Percentiles rank a stretch among this genome's conserved stretches.
Conservation (phyloP, 179 eudicot species). For the Silene vulgaris region DNA sequence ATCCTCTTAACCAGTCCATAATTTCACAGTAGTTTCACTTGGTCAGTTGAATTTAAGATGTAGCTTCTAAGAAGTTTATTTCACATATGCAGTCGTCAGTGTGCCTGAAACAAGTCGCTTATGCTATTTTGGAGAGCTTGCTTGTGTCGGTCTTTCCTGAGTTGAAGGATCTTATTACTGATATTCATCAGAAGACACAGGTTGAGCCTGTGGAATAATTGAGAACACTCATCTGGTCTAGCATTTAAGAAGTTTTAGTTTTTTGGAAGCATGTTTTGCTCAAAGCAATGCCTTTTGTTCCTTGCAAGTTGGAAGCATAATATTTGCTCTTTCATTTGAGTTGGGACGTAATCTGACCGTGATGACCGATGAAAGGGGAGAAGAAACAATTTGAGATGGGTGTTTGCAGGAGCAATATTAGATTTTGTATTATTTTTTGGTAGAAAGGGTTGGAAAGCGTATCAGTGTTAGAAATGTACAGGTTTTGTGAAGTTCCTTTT, state of each 20-base stretch:
- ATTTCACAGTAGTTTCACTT: background rate
- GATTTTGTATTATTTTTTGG: background rate
- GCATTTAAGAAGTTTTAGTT: slow-evolving; percentile 3
- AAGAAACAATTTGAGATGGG: background rate
- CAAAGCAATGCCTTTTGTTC: slow-evolving; percentile 7
- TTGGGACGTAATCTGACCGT: slow-evolving; percentile 1
- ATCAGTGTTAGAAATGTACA: slow-evolving; percentile 22
- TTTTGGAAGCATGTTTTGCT: slow-evolving; percentile 11
- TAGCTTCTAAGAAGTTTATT: background rate
- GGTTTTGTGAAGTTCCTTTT: slow-evolving; percentile 28
- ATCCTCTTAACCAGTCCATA: background rate
- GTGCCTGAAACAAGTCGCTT: slow-evolving; percentile 87
- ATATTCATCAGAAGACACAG: slow-evolving; percentile 58
- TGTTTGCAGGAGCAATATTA: background rate
- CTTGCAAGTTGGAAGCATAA: background rate
- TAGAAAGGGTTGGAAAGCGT: background rate
- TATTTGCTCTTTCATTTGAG: background rate
- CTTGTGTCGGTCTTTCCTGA: slow-evolving; percentile 84
- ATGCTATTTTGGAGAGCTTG: slow-evolving; percentile 61
- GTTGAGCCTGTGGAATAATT: slow-evolving; percentile 19
- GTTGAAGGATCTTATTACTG: slow-evolving; percentile 61
- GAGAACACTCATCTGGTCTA: background rate
- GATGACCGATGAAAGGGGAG: slow-evolving; percentile 4
- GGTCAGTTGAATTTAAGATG: too few relatives aligned
- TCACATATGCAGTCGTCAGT: slow-evolving; percentile 58